Conservation (phyloP, 2,329 filamentous ascomycete genomes). For the Sordariomycetes sp. region DNA sequence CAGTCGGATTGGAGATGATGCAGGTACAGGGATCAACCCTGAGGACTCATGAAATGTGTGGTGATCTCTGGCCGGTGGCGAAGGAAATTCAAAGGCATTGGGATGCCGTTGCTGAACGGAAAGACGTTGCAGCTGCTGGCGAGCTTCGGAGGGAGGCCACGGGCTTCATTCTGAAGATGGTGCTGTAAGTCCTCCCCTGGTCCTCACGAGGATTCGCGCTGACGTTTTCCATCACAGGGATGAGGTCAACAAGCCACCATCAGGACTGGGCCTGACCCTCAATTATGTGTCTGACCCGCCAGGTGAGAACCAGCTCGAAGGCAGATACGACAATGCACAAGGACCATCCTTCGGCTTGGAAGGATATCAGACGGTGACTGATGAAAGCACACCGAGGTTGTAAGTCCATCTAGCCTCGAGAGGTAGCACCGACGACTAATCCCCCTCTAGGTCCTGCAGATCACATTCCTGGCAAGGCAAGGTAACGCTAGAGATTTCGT, state of each 20-base stretch:
- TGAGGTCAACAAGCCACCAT: background rate
- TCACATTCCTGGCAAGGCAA: background rate
- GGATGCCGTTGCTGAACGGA: background rate
- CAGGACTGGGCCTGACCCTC: background rate
- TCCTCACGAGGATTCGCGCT: background rate
- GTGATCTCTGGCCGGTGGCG: background rate
- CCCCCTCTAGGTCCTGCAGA: background rate
- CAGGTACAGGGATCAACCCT: background rate
- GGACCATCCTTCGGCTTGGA: background rate
- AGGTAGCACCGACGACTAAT: background rate
- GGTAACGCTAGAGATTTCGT: background rate
- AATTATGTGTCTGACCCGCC: background rate
- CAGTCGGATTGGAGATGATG: background rate
- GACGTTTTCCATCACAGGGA: background rate
- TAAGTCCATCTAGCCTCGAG: background rate
- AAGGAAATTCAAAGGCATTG: background rate
- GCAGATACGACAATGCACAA: background rate
- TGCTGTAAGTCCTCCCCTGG: background rate
- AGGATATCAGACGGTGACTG: background rate
- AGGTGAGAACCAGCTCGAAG: background rate
- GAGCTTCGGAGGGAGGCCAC: background rate
- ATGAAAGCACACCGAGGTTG: background rate
- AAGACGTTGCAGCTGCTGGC: background rate
- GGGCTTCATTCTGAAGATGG: background rate
- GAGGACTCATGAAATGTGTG: no score